Conservation (phyloP, 73 alveolate genomes). For the Tetrahymena thermophila region DNA sequence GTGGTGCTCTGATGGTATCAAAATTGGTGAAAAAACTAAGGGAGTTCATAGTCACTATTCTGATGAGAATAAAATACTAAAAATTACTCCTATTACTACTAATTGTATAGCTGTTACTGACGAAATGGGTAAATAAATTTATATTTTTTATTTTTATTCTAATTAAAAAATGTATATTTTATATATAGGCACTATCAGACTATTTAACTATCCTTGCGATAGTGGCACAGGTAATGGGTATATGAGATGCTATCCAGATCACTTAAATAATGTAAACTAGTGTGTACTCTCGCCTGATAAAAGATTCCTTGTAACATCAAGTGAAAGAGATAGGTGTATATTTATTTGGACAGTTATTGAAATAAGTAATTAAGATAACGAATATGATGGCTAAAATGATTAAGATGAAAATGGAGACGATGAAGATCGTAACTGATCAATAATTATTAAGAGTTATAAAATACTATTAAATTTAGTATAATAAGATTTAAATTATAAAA, state of each 20-base stretch:
- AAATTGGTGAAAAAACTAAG: conserved; percentile 66
- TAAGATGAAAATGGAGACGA: background rate
- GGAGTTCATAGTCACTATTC: conserved; percentile 82
- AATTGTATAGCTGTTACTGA: conserved; percentile 61
- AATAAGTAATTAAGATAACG: background rate
- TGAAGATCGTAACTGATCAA: background rate
- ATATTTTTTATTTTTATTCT: background rate
- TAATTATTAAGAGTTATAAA: background rate
- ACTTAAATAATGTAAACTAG: conserved; percentile 57
- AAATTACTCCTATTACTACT: conserved; percentile 71
- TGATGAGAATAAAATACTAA: conserved; percentile 66
- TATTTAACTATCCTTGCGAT: conserved; percentile 38
- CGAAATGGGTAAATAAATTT: background rate
- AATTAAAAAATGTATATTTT: background rate
- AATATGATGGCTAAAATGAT: background rate
- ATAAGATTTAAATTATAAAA: too few species aligned
- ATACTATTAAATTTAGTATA: too few species aligned
- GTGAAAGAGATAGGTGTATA: conserved; percentile 70
- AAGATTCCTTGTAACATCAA: conserved; percentile 53
- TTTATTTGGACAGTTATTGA: conserved; percentile 61
- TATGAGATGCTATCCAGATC: conserved; percentile 81
- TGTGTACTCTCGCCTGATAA: conserved; percentile 67
- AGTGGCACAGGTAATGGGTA: conserved; percentile 49
- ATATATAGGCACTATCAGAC: conserved; percentile 39
- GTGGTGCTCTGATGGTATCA: conserved; percentile 93